These are phyloP conservation scores for Limtongozyma cylindracea DNA, from an alignment of 805 yeast genomes.

Conservation along the genomic window DNA sequence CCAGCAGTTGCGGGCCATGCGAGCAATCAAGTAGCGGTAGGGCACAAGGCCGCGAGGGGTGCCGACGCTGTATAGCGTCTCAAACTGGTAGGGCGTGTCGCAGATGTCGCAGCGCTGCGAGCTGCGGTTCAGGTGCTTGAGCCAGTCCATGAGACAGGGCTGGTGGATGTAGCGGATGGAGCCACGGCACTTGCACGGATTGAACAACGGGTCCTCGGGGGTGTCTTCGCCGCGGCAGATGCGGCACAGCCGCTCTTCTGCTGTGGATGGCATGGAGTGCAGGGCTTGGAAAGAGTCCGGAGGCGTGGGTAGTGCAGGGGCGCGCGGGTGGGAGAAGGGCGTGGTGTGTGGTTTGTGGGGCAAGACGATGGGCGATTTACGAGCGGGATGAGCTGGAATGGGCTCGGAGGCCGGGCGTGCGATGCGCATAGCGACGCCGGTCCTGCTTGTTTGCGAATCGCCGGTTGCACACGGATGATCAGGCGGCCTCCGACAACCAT, in stretches of 20 bases:
- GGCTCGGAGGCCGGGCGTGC: no score
- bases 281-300: no score
- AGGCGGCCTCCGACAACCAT: no score
- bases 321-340: no score
- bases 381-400: no score
- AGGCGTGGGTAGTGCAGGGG: no score
- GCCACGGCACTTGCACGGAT: conserved; percentile 89
- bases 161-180: conserved; percentile 85
- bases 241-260: conserved; percentile 39
- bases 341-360: no score
- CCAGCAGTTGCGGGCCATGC: conserved; percentile 1
- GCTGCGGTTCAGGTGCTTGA: conserved; percentile 34
- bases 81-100: conserved; percentile 44
- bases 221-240: conserved; percentile 90
- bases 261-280: no score
- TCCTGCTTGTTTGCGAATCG: no score
- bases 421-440: no score
- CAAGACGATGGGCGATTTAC: no score
- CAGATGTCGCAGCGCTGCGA: conserved; percentile 68
- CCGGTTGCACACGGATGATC: no score
- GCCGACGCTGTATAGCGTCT: conserved; percentile 32
- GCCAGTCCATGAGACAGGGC: conserved; percentile 78
- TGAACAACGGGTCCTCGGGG: conserved; percentile 48
- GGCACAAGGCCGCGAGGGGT: conserved; percentile 46
- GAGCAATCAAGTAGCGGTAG: conserved; percentile 11